Evolutionary conservation across 148 eudicot genomes (phyloP).

Genomic region (Arctostaphylos glauca): DNA sequence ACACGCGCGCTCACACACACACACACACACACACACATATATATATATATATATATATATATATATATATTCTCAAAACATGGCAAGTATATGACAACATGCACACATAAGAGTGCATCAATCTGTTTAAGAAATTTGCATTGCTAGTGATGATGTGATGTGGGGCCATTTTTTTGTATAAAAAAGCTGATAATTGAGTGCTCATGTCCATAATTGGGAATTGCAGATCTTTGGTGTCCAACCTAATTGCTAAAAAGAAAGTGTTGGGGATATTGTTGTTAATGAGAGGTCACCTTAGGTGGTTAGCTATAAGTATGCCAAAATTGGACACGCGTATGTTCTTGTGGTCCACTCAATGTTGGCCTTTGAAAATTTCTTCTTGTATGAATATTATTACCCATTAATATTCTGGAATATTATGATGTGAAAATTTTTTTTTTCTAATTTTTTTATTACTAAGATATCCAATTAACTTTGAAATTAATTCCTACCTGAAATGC

Average conservation of each 20-base stretch:
- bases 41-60: too few relatives aligned
- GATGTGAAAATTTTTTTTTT: too few relatives aligned
- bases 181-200: not conserved
- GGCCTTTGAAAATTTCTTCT: not conserved
- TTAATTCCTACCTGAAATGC: too few relatives aligned
- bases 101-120: not conserved
- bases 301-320: not conserved
- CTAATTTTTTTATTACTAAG: too few relatives aligned
- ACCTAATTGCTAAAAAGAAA: not conserved
- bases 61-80: not conserved
- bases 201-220: not conserved
- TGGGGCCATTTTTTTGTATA: not conserved
- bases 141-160: not conserved
- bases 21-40: too few relatives aligned
- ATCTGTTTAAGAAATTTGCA: not conserved
- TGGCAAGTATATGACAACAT: not conserved
- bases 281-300: not conserved
- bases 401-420: not conserved
- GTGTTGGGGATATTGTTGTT: not conserved
- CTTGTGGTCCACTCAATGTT: not conserved
- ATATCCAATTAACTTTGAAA: too few relatives aligned
- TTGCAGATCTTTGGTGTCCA: constrained; percentile 1
- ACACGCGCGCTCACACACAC: too few relatives aligned
- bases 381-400: not conserved
- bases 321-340: not conserved